A percentile compares a stretch with the other conserved stretches of the same genome.
phyloP scores from a whole-genome alignment of 768 basidiomycete species.

The Podaxis rugospora region DNA sequence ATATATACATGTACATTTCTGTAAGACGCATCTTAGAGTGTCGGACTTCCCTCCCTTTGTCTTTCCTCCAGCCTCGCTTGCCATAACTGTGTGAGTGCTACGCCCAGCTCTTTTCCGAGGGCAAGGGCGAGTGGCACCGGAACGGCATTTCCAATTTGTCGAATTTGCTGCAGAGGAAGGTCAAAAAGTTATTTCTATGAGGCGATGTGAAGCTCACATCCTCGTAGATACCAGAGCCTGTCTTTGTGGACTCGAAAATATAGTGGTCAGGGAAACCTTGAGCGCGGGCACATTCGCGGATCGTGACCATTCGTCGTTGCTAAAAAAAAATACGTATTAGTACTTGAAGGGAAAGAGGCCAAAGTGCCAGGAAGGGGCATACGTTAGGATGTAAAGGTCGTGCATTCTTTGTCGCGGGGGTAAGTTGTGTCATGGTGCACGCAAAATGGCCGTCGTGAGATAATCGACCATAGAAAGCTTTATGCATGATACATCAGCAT shows the following conservation, averaged over 20 bases:
- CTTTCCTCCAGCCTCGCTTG: slow-evolving; percentile 30
- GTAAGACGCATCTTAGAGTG: slow-evolving; percentile 20
- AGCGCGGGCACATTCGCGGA: slow-evolving; percentile 65
- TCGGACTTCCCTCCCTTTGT: slow-evolving; percentile 41
- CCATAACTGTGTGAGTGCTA: slow-evolving; percentile 44
- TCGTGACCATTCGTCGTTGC: slow-evolving; percentile 69
- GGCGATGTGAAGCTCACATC: slow-evolving; percentile 42
- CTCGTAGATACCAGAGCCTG: slow-evolving; percentile 28
- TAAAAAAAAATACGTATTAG: slow-evolving; percentile 19
- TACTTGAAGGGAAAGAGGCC: neutral
- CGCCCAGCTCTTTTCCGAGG: slow-evolving; percentile 46
- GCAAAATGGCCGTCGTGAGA: slow-evolving; percentile 49
- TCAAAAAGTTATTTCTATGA: slow-evolving; percentile 1
- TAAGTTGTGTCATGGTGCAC: slow-evolving; percentile 57
- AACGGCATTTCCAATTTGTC: slow-evolving; percentile 80
- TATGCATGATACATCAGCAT: neutral
- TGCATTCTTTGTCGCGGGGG: slow-evolving; percentile 46
- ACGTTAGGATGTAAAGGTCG: slow-evolving; percentile 41
- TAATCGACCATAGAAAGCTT: slow-evolving; percentile 56
- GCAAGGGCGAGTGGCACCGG: slow-evolving; percentile 66
- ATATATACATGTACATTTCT: slow-evolving; percentile 3
- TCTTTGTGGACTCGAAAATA: slow-evolving; percentile 48
- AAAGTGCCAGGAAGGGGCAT: slow-evolving; percentile 8
- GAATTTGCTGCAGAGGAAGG: slow-evolving; percentile 49
- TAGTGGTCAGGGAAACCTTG: slow-evolving; percentile 79